A percentile compares a stretch with the other conserved stretches of the same genome.
These are phyloP conservation scores for Kurtzmaniella quercitrusa DNA, from an alignment of 1,139 yeast genomes.

Conservation along the genomic window DNA sequence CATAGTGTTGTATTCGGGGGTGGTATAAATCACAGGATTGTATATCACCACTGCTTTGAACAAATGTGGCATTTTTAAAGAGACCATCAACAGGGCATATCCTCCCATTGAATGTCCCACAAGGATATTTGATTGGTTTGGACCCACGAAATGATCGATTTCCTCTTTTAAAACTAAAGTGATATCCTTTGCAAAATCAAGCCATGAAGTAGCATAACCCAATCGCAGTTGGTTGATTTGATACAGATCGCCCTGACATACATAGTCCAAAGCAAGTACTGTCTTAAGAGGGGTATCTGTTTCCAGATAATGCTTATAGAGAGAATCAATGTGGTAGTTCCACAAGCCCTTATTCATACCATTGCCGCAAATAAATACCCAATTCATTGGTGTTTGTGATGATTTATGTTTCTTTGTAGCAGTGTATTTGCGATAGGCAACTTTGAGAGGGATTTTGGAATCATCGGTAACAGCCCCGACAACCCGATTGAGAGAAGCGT, in stretches of 20 bases:
- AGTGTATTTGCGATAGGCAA: constrained; percentile 22
- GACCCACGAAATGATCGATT: constrained; percentile 25
- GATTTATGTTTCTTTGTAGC: constrained; percentile 6
- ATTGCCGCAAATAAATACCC: constrained; percentile 56
- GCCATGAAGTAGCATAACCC: constrained; percentile 50
- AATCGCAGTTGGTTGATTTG: constrained; percentile 41
- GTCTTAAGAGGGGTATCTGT: constrained; percentile 22
- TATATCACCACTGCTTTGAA: constrained; percentile 47
- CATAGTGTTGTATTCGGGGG: constrained; percentile 9
- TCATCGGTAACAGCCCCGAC: not conserved
- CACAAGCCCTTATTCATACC: constrained; percentile 59
- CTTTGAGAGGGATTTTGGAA: constrained; percentile 10
- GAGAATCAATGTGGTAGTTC: constrained; percentile 46
- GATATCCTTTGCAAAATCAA: constrained; percentile 51
- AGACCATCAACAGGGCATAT: constrained; percentile 39
- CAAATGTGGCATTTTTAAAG: constrained; percentile 39
- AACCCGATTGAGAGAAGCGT: not conserved
- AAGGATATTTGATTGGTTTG: constrained; percentile 30
- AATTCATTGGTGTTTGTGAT: constrained; percentile 25
- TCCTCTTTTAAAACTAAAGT: constrained; percentile 6
- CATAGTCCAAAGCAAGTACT: constrained; percentile 49
- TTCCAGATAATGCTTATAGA: constrained; percentile 15
- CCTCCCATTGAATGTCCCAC: constrained; percentile 72
- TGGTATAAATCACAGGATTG: constrained; percentile 50
- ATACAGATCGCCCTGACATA: constrained; percentile 57